A percentile compares a stretch with the other conserved stretches of the same genome.
These are phyloP conservation scores for Excoecaria agallocha DNA, from an alignment of 345 rosid genomes.

Conservation along the genomic window DNA sequence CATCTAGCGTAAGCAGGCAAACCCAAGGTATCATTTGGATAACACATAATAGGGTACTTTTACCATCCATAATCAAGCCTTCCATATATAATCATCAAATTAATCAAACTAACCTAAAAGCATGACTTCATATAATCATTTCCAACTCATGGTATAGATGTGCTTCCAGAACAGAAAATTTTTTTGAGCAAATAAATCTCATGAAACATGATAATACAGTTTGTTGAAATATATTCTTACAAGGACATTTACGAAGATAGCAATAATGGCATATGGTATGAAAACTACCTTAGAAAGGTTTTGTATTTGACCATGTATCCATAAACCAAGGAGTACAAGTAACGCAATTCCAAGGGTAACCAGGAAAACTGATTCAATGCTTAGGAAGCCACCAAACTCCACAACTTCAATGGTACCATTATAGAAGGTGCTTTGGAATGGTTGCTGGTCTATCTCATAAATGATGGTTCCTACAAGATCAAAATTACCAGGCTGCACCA, in stretches of 20 bases:
- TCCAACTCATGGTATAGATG: background rate
- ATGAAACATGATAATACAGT: background rate
- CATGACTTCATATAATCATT: background rate
- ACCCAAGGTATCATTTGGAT: background rate
- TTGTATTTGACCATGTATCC: conserved; percentile 66
- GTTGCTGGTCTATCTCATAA: conserved; percentile 75
- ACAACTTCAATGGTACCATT: conserved; percentile 93
- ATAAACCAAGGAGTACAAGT: conserved; percentile 56
- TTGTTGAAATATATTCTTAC: background rate
- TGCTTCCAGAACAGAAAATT: background rate
- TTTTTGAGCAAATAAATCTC: background rate
- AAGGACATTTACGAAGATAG: background rate
- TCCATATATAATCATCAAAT: background rate
- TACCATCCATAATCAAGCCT: background rate
- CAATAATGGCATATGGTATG: background rate
- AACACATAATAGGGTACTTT: background rate
- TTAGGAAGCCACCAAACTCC: conserved; percentile 72
- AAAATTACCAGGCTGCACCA: conserved; percentile 72
- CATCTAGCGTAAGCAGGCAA: background rate
- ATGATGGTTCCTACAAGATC: conserved; percentile 84
- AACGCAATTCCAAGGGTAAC: conserved; percentile 64
- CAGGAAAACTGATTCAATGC: conserved; percentile 85
- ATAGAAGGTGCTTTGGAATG: conserved; percentile 66
- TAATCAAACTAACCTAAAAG: background rate
- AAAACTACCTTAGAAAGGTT: conserved; percentile 67